Conservation (phyloP, 2,329 filamentous ascomycete species). For the Fusarium keratoplasticum region DNA sequence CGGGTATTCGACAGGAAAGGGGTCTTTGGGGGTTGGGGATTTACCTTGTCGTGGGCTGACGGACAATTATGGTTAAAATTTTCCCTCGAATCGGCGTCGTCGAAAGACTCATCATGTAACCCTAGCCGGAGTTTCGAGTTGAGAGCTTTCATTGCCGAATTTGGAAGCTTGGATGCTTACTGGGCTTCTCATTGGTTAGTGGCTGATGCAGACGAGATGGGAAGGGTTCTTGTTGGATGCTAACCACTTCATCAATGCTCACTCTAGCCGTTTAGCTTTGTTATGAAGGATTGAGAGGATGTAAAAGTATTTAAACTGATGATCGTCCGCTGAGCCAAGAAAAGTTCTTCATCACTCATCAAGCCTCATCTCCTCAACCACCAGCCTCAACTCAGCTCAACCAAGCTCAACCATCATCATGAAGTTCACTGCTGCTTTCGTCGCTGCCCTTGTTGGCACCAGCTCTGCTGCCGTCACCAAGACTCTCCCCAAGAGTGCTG, state of each 20-base stretch:
- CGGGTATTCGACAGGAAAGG: conserved; percentile 2
- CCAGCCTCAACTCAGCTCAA: not conserved
- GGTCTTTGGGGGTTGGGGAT: not conserved
- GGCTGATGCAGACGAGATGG: not conserved
- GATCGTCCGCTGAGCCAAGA: conserved; percentile 11
- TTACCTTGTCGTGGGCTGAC: conserved; percentile 4
- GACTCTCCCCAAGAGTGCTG: conserved; percentile 36
- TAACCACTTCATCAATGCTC: not conserved
- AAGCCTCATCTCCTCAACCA: not conserved
- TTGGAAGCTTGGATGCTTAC: conserved; percentile 9
- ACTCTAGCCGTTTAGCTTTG: not conserved
- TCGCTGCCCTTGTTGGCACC: conserved; percentile 31
- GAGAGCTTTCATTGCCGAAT: conserved; percentile 9
- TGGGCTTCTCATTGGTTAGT: conserved; percentile 18
- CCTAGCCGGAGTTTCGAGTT: conserved; percentile 31
- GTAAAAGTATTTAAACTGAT: conserved; percentile 21
- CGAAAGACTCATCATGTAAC: conserved; percentile 23
- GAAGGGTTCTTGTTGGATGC: not conserved
- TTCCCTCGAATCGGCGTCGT: conserved; percentile 31
- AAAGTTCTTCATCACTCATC: not conserved
- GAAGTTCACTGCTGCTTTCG: conserved; percentile 32
- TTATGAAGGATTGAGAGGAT: not conserved
- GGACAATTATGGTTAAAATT: conserved; percentile 19
- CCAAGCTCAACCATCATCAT: conserved; percentile 2
- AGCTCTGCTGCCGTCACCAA: conserved; percentile 35